phyloP scores from a whole-genome alignment of 1,139 yeast species.

The Trichomonascaceae sp. region DNA sequence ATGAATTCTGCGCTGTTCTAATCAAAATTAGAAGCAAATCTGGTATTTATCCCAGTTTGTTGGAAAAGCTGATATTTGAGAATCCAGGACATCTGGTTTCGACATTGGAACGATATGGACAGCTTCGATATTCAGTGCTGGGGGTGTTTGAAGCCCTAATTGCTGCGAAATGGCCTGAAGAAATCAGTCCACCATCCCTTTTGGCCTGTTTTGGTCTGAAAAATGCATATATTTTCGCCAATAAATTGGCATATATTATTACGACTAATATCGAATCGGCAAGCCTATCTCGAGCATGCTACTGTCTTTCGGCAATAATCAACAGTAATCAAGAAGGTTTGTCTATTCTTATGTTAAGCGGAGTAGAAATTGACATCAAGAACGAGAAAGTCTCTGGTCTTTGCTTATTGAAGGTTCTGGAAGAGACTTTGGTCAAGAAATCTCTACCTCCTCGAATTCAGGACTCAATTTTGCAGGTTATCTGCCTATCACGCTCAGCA shows the following conservation, averaged over 20 bases:
- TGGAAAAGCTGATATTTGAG: slow-evolving; percentile 57
- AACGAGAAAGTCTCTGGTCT: slow-evolving; percentile 20
- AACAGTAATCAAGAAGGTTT: slow-evolving; percentile 75
- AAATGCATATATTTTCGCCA: slow-evolving; percentile 54
- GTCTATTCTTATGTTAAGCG: slow-evolving; percentile 69
- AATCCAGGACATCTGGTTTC: slow-evolving; percentile 53
- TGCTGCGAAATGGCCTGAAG: slow-evolving; percentile 49
- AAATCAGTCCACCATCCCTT: slow-evolving; percentile 59
- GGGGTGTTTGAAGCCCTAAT: slow-evolving; percentile 58
- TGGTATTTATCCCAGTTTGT: slow-evolving; percentile 49
- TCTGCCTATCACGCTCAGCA: slow-evolving; percentile 32
- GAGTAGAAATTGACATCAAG: slow-evolving; percentile 46
- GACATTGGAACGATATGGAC: slow-evolving; percentile 48
- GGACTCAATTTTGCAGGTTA: slow-evolving; percentile 26
- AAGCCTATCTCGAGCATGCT: slow-evolving; percentile 55
- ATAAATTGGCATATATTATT: slow-evolving; percentile 55
- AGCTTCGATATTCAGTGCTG: slow-evolving; percentile 48
- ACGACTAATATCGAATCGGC: slow-evolving; percentile 54
- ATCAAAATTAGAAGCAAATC: slow-evolving; percentile 51
- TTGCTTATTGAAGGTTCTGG: slow-evolving; percentile 52
- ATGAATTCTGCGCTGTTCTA: slow-evolving; percentile 40
- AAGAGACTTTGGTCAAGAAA: slow-evolving; percentile 49
- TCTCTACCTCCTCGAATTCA: slow-evolving; percentile 25
- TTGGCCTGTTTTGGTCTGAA: slow-evolving; percentile 71
- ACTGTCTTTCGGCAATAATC: slow-evolving; percentile 70